Conservation (phyloP, 306 rosid species). For the Dalbergia cultrata region DNA sequence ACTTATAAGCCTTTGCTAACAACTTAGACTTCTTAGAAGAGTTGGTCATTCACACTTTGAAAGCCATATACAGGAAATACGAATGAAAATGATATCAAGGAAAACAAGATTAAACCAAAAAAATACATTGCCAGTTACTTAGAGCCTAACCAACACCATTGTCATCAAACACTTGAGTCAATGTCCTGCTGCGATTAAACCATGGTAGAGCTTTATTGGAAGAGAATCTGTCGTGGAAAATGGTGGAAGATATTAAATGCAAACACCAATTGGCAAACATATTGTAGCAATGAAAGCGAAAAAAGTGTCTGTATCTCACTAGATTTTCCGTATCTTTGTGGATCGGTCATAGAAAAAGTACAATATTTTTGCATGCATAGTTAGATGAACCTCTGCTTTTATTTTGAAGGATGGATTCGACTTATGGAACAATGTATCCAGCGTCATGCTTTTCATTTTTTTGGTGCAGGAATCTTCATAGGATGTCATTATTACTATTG, state of each 20-base stretch:
- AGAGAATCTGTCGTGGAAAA: constrained; percentile 52
- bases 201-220: constrained; percentile 34
- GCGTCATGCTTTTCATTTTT: constrained; percentile 30
- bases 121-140: neutral
- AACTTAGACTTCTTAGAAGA: too few species aligned
- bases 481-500: neutral
- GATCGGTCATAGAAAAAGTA: constrained; percentile 52
- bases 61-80: too few species aligned
- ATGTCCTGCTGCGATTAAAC: constrained; percentile 10
- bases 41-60: too few species aligned
- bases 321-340: constrained; percentile 53
- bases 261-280: constrained; percentile 54
- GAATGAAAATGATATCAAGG: too few species aligned
- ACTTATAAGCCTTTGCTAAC: too few species aligned
- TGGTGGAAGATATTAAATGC: constrained; percentile 40
- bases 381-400: constrained; percentile 45
- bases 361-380: constrained; percentile 52
- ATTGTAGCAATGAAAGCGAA: constrained; percentile 41
- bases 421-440: constrained; percentile 45
- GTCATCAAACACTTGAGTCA: constrained; percentile 16
- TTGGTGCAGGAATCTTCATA: constrained; percentile 25
- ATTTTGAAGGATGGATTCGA: constrained; percentile 47
- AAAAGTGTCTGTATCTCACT: constrained; percentile 35
- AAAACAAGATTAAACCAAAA: too few species aligned
- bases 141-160: constrained; percentile 4